Evolutionary conservation across 2,329 filamentous ascomycete genomes (phyloP), one percentile per base, ranked within the genome.

Genomic region (Talaromyces verruculosus): DNA sequence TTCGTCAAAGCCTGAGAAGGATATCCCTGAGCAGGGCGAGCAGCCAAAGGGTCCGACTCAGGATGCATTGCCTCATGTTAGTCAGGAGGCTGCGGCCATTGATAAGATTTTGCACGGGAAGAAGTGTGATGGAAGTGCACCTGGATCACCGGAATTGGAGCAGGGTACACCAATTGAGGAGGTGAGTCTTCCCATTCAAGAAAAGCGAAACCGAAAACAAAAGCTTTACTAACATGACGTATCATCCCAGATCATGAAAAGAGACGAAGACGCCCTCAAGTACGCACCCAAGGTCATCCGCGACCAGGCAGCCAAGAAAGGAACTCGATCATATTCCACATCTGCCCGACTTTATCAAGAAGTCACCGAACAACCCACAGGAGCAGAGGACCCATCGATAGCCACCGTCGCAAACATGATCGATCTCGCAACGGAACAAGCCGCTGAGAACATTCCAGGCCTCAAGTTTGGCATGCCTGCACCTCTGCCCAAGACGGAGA

Each of bases 391-490:
- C 37, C 71, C 71, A 62, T 77, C 77, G 6, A 69, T 72, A 35
- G 74, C 74, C 10, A 64, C 75, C 30, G 72, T 80, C 57, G 73
- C 76, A 67, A 71, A 70, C 45, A 79, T 80, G 76, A 76, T 79
- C 61, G 68, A 72, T 19, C 69, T 76, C 33, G 74, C 75, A 19
- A 74, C 74, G 60, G 69, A 75, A 53, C 67, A 74, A 25, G 75
- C 76, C 5, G 72, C 67, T 69, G 76, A 79, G 30, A 70, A 76
- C 41, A 77, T 78, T 2, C 76, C 83, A 15, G 91, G 91, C n/a
- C 84, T 91, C 76, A 96, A 94, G 75, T 97, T 92, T 73, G 87
- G 87, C 3, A 81, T 92, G 68, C 93, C 93, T 1, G 81, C 83
- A 41, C 80, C 89, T 65, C 88, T 93, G 62, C 85, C 89, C 10